These are phyloP conservation scores for Curvularia verruculosa DNA, from an alignment of 2,329 filamentous ascomycete species.

Conservation along the genomic window DNA sequence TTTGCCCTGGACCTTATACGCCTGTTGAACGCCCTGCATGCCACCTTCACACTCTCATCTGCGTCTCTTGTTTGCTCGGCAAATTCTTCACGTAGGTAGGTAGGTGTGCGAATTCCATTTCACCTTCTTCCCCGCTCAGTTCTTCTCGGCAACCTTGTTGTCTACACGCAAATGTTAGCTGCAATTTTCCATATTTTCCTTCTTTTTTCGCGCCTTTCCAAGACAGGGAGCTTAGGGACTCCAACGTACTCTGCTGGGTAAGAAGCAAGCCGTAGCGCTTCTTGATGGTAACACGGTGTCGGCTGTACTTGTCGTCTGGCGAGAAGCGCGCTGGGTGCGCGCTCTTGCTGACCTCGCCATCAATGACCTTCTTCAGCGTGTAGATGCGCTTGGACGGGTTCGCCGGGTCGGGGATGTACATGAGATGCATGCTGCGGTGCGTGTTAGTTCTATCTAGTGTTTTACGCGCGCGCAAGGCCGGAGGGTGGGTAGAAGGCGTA, in stretches of 20 bases:
- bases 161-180: conserved; percentile 20
- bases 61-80: neutral
- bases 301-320: conserved; percentile 97
- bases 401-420: conserved; percentile 82
- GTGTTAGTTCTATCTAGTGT: neutral
- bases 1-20: neutral
- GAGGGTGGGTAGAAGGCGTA: neutral
- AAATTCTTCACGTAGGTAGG: too few relatives aligned
- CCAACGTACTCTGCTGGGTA: conserved; percentile 74
- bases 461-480: conserved; percentile 8
- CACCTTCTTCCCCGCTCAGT: neutral
- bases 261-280: conserved; percentile 87
- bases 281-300: conserved; percentile 92
- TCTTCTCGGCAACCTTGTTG: conserved; percentile 37
- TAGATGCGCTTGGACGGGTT: conserved; percentile 80
- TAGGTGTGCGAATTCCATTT: neutral
- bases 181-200: neutral
- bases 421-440: conserved; percentile 66
- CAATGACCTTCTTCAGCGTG: conserved; percentile 87
- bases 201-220: too few relatives aligned
- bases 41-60: neutral
- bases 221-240: too few relatives aligned
- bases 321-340: conserved; percentile 96
- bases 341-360: conserved; percentile 88
- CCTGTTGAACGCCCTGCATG: neutral